Evolutionary conservation across 257 asterid species (phyloP).

Genomic region (Parsonsia alboflavescens): DNA sequence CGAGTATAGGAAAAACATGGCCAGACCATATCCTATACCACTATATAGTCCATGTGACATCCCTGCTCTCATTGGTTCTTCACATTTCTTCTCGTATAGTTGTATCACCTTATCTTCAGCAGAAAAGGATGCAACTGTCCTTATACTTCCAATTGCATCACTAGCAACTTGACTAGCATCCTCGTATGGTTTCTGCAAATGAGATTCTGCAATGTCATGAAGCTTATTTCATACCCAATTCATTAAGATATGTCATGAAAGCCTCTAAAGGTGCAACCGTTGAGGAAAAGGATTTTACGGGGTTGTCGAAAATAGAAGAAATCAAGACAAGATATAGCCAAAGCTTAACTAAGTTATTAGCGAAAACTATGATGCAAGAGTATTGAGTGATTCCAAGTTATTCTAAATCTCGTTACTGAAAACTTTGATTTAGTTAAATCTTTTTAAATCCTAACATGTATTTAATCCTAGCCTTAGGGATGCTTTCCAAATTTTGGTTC

Average conservation of each 20-base stretch:
- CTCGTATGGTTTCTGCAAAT: constrained; percentile 46
- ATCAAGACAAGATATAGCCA: background rate
- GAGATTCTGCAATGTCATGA: background rate
- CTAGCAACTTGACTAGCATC: constrained; percentile 63
- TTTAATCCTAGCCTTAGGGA: background rate
- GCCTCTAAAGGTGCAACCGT: background rate
- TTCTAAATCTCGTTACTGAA: too few relatives aligned
- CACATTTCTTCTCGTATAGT: constrained; percentile 46
- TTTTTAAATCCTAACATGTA: too few relatives aligned
- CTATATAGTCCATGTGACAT: constrained; percentile 41
- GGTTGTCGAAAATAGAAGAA: too few relatives aligned
- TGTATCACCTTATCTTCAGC: constrained; percentile 60
- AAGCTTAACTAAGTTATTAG: background rate
- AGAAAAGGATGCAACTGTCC: constrained; percentile 65
- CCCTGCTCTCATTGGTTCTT: constrained; percentile 37
- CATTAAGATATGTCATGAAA: too few relatives aligned
- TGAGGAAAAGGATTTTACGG: background rate
- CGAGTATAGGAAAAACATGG: constrained; percentile 41
- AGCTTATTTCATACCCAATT: background rate
- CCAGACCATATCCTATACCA: constrained; percentile 53
- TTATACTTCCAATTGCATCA: constrained; percentile 58
- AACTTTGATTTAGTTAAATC: too few relatives aligned
- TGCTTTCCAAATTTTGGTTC: background rate
- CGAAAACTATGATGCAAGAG: too few relatives aligned
- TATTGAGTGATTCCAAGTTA: too few relatives aligned